Conservation (phyloP, 805 yeast species). For the Candida morakotiae region DNA sequence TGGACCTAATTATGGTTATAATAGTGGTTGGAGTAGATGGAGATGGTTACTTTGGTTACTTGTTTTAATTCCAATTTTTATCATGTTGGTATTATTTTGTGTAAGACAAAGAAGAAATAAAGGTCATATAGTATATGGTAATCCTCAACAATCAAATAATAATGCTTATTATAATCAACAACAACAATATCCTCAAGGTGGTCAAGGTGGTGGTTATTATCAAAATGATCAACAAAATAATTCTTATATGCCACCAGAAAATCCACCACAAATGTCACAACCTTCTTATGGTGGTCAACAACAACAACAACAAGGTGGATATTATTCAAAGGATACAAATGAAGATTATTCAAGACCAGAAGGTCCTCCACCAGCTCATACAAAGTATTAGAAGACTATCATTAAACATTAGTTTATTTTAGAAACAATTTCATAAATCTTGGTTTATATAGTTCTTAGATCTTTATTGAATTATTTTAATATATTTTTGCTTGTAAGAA, state of each 20-base stretch:
- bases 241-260: constrained; percentile 5
- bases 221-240: background rate
- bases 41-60: constrained; percentile 8
- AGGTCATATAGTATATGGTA: background rate
- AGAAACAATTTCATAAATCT: background rate
- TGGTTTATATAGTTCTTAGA: too few relatives aligned
- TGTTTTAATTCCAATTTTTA: constrained; percentile 2
- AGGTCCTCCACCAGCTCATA: constrained; percentile 8
- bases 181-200: constrained; percentile 4
- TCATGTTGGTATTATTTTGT: constrained; percentile 2
- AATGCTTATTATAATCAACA: constrained; percentile 6
- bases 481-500: too few relatives aligned
- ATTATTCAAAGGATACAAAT: background rate
- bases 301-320: constrained; percentile 4
- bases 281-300: constrained; percentile 2
- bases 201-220: background rate
- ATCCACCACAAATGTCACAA: constrained; percentile 4
- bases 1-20: background rate
- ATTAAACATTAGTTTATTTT: background rate
- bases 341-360: constrained; percentile 5
- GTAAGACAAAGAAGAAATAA: constrained; percentile 4
- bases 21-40: constrained; percentile 3
- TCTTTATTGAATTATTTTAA: too few relatives aligned
- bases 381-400: constrained; percentile 1
- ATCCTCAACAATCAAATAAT: constrained; percentile 3